phyloP scores from a whole-genome alignment of 352 stramenopile genomes.

The Peronospora farinosa region DNA sequence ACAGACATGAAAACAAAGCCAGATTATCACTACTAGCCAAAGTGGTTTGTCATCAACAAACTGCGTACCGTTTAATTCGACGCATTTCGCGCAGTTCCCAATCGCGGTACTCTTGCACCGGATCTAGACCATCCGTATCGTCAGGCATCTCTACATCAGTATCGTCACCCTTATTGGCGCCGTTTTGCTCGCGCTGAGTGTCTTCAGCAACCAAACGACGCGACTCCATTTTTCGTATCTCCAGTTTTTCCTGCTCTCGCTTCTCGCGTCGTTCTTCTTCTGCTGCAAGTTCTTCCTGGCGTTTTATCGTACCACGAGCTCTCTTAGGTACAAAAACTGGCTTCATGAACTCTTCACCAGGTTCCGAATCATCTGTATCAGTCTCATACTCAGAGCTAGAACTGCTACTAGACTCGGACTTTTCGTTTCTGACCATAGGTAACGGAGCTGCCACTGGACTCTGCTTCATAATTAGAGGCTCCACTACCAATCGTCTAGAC shows the following conservation, averaged over 20 bases:
- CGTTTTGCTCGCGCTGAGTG: constrained; percentile 57
- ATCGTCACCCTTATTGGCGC: constrained; percentile 29
- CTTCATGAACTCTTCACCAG: constrained; percentile 77
- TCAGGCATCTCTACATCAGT: constrained; percentile 88
- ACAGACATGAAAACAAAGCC: constrained; percentile 6
- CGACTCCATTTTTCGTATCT: constrained; percentile 61
- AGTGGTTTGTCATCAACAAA: neutral
- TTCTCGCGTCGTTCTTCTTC: constrained; percentile 62
- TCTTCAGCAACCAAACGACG: constrained; percentile 73
- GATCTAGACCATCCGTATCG: constrained; percentile 85
- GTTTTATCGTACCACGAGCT: constrained; percentile 75
- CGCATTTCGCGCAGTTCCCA: constrained; percentile 93
- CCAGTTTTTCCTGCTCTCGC: constrained; percentile 50
- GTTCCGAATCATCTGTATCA: constrained; percentile 70
- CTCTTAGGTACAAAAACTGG: constrained; percentile 90
- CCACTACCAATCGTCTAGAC: constrained; percentile 17
- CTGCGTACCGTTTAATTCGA: constrained; percentile 82
- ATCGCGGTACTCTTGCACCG: constrained; percentile 87
- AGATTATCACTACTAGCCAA: constrained; percentile 5
- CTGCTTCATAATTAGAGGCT: constrained; percentile 37
- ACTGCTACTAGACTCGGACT: constrained; percentile 41
- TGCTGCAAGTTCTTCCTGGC: constrained; percentile 67
- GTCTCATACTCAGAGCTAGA: constrained; percentile 77
- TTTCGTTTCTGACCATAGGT: constrained; percentile 3
- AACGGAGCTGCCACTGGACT: constrained; percentile 1